Conservation (phyloP, 2,329 filamentous ascomycete species). For the Pseudogymnoascus sp. region DNA sequence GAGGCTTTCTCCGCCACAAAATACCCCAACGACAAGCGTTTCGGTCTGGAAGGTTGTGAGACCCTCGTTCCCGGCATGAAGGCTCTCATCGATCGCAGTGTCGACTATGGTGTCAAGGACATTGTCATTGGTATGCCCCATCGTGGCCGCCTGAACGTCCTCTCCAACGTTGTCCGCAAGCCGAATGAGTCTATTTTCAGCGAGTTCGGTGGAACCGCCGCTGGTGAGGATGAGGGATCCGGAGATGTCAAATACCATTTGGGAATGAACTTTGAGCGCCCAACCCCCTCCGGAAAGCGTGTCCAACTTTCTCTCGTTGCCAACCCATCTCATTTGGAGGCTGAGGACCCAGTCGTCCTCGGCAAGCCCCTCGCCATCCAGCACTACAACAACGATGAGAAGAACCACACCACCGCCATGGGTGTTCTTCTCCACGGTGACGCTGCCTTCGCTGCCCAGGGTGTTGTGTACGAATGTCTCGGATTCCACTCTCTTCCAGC, state of each 20-base stretch:
- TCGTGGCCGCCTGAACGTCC: conserved; percentile 93
- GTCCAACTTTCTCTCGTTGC: conserved; percentile 98
- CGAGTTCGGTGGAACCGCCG: conserved; percentile 85
- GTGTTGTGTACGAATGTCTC: conserved; percentile 96
- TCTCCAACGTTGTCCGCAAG: conserved; percentile 97
- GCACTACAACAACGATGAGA: conserved; percentile 98
- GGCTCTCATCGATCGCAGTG: conserved; percentile 93
- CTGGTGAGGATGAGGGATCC: conserved; percentile 89
- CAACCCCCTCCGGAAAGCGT: conserved; percentile 95
- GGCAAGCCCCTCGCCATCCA: conserved; percentile 97
- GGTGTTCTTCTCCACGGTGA: conserved; percentile 94
- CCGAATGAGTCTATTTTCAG: conserved; percentile 99
- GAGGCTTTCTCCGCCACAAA: conserved; percentile 93
- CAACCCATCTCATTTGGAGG: conserved; percentile 96
- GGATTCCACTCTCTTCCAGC: conserved; percentile 93
- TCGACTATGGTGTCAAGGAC: conserved; percentile 97
- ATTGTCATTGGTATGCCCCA: conserved; percentile 99
- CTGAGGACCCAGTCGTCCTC: conserved; percentile 94
- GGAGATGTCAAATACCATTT: conserved; percentile 99
- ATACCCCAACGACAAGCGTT: conserved; percentile 99
- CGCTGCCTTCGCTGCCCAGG: conserved; percentile 92
- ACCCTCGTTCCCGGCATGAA: conserved; percentile 98
- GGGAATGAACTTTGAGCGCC: conserved; percentile 99
- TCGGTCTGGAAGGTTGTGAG: conserved; percentile 95
- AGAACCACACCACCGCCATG: conserved; percentile 84